Conservation (phyloP, 345 rosid species). For the Populus alba region DNA sequence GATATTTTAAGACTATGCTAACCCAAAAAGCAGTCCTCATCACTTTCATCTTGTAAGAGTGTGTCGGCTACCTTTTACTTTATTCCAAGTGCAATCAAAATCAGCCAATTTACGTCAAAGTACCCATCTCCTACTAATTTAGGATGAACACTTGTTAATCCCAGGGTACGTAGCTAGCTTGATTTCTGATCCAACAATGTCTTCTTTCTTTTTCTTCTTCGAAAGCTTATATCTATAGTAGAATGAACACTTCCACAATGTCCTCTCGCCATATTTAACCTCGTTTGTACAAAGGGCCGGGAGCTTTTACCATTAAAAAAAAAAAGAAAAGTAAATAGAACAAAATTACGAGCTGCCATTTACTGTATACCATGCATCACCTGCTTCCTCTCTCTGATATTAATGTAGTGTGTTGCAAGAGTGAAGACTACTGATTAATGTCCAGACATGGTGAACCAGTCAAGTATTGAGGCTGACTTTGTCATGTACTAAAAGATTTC, state of each 20-base stretch:
- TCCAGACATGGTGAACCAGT: too few species aligned
- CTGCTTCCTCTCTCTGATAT: too few species aligned
- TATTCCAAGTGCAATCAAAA: constrained; percentile 33
- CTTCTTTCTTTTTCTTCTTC: not conserved
- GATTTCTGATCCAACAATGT: not conserved
- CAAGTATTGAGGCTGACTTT: not conserved
- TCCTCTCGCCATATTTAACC: too few species aligned
- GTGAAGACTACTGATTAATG: too few species aligned
- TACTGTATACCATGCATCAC: too few species aligned
- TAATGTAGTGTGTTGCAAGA: too few species aligned
- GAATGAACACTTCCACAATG: not conserved
- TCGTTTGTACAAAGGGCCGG: too few species aligned
- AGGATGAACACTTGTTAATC: not conserved
- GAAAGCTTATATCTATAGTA: not conserved
- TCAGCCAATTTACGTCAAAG: not conserved
- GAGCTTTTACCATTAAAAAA: too few species aligned
- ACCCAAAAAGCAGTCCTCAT: constrained; percentile 17
- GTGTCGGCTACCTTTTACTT: constrained; percentile 51
- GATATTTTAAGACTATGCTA: not conserved
- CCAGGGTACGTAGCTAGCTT: not conserved
- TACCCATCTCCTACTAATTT: not conserved
- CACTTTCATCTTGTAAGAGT: constrained; percentile 30
- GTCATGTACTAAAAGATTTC: not conserved
- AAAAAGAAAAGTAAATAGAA: too few species aligned
- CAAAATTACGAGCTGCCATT: too few species aligned